Conservation (phyloP, 208 protist species). For the Trypanosoma conorhini region DNA sequence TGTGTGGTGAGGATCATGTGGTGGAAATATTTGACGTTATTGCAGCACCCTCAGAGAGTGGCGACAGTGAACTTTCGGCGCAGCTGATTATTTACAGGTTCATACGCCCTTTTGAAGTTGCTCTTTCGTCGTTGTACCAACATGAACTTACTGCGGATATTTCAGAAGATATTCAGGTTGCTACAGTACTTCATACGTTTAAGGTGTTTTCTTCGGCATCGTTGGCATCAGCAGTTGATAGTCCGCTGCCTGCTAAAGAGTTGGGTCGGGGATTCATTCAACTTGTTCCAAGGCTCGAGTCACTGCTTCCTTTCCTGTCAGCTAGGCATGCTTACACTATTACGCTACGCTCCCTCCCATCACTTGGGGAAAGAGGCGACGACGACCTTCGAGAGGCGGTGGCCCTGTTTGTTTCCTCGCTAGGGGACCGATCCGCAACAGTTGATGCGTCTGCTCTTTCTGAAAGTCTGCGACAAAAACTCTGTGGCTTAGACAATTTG, state of each 20-base stretch:
- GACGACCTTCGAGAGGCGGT: constrained; percentile 42
- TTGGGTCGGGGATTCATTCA: constrained; percentile 27
- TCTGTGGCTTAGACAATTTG: constrained; percentile 6
- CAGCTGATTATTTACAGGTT: constrained; percentile 21
- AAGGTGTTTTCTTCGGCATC: constrained; percentile 37
- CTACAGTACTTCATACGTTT: constrained; percentile 73
- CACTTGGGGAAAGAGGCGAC: constrained; percentile 41
- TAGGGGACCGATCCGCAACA: constrained; percentile 49
- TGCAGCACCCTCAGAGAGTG: constrained; percentile 17
- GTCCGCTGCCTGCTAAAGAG: constrained; percentile 16
- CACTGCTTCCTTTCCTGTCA: constrained; percentile 52
- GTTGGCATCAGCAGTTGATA: constrained; percentile 10
- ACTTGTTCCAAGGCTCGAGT: constrained; percentile 47
- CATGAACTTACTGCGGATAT: constrained; percentile 20
- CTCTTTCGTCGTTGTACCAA: constrained; percentile 4
- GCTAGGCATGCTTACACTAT: constrained; percentile 44
- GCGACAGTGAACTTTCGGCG: neutral
- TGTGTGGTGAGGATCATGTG: constrained; percentile 16
- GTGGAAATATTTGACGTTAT: constrained; percentile 60
- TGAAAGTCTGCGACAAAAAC: constrained; percentile 9
- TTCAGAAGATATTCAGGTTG: constrained; percentile 59
- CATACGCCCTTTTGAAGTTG: constrained; percentile 22
- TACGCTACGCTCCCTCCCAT: constrained; percentile 42
- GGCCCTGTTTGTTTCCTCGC: constrained; percentile 41
- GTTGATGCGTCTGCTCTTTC: constrained; percentile 26